These are phyloP conservation scores for Hanseniaspora gamundiae DNA, from an alignment of 1,139 yeast genomes.

Conservation along the genomic window DNA sequence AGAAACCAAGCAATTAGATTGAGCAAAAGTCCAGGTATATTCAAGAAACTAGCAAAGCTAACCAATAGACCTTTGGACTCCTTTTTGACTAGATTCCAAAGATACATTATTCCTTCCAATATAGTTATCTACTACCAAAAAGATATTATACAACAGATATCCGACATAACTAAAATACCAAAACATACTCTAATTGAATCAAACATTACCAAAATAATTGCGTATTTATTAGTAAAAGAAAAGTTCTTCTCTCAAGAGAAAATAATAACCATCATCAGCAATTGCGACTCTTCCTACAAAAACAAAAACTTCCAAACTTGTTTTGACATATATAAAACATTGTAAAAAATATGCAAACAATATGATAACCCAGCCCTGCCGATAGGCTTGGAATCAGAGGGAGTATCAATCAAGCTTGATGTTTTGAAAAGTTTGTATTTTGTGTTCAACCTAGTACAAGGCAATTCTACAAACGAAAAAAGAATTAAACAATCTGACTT, in stretches of 20 bases:
- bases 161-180: constrained; percentile 3
- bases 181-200: constrained; percentile 2
- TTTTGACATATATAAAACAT: not conserved
- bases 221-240: not conserved
- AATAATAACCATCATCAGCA: not conserved
- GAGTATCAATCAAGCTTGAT: not conserved
- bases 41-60: constrained; percentile 49
- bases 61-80: constrained; percentile 49
- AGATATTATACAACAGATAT: constrained; percentile 34
- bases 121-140: constrained; percentile 45
- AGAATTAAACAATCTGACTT: constrained; percentile 15
- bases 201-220: not conserved
- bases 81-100: constrained; percentile 57
- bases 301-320: not conserved
- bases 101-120: constrained; percentile 67
- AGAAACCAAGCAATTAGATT: constrained; percentile 47
- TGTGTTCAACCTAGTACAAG: not conserved
- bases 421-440: constrained; percentile 1
- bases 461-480: constrained; percentile 13
- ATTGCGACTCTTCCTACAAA: constrained; percentile 1
- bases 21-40: constrained; percentile 37
- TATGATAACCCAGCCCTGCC: not conserved
- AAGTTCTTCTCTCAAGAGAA: not conserved
- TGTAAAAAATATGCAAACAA: not conserved
- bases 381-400: not conserved